Conservation (phyloP, 2,329 filamentous ascomycete genomes). For the Coniochaeta prunicola region DNA sequence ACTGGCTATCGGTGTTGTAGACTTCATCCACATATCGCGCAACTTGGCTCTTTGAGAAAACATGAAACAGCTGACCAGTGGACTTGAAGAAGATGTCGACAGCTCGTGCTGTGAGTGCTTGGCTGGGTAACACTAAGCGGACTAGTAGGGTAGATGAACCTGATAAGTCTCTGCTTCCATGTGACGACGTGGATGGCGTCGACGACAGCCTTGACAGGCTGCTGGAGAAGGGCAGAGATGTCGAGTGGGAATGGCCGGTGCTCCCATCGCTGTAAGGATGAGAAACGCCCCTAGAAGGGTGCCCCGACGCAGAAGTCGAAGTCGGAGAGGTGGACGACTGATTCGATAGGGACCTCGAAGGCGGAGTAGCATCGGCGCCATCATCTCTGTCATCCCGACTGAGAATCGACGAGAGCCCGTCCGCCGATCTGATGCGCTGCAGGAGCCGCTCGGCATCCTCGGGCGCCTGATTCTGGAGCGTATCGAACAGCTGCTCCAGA, state of each 20-base stretch:
- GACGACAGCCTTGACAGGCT: neutral
- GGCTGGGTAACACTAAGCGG: neutral
- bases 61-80: conserved; percentile 19
- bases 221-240: neutral
- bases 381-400: neutral
- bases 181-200: neutral
- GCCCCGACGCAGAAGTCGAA: neutral
- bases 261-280: neutral
- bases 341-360: neutral
- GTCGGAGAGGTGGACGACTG: neutral
- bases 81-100: conserved; percentile 18
- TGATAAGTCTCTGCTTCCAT: neutral
- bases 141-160: neutral
- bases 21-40: conserved; percentile 9
- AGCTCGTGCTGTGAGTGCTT: conserved; percentile 7
- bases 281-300: neutral
- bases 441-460: conserved; percentile 18
- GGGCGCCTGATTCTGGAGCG: conserved; percentile 13
- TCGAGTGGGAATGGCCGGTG: too few species aligned
- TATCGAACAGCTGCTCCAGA: conserved; percentile 19
- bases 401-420: conserved; percentile 4
- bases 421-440: conserved; percentile 14
- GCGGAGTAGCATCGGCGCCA: neutral
- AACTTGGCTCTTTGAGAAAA: conserved; percentile 18
- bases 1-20: conserved; percentile 3